Evolutionary conservation across 192 early-diverging fungal genomes (phyloP).

Genomic region (Phlyctochytrium bullatum): DNA sequence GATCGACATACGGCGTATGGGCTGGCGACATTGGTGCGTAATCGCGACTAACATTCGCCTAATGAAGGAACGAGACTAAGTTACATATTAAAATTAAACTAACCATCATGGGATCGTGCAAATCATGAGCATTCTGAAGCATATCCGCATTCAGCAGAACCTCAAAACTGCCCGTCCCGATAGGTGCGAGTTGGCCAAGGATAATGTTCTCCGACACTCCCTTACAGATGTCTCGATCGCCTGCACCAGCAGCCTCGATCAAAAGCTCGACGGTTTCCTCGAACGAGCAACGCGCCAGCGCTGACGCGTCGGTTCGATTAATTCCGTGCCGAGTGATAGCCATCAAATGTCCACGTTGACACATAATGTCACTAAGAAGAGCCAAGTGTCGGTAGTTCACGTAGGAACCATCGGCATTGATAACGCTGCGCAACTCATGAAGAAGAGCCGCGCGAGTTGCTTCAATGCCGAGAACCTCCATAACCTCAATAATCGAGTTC

Average conservation of each 20-base stretch:
- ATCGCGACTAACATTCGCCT: slow-evolving; percentile 3
- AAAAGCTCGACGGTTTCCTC: slow-evolving; percentile 99
- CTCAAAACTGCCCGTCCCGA: slow-evolving; percentile 93
- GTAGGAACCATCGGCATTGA: slow-evolving; percentile 94
- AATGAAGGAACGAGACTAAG: not conserved
- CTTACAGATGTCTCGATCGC: slow-evolving; percentile 90
- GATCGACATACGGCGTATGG: slow-evolving; percentile 81
- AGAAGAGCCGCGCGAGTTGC: slow-evolving; percentile 88
- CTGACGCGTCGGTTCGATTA: slow-evolving; percentile 92
- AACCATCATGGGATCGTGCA: slow-evolving; percentile 9
- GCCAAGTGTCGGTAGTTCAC: slow-evolving; percentile 98
- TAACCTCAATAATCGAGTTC: slow-evolving; percentile 90
- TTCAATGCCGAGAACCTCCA: slow-evolving; percentile 93
- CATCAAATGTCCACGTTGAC: slow-evolving; percentile 86
- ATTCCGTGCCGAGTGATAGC: slow-evolving; percentile 98
- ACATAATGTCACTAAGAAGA: slow-evolving; percentile 96
- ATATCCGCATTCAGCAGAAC: slow-evolving; percentile 91
- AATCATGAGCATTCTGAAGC: slow-evolving; percentile 63
- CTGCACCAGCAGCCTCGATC: slow-evolving; percentile 89
- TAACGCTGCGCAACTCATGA: slow-evolving; percentile 86
- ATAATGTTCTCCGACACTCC: slow-evolving; percentile 98
- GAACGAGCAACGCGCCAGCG: slow-evolving; percentile 92
- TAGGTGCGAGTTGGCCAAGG: slow-evolving; percentile 93
- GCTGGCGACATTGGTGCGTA: slow-evolving; percentile 54
- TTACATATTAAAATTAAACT: slow-evolving; percentile 1